Base-by-base conservation (phyloP, 1,284 basidiomycete species). In the Somion occarium region DNA sequence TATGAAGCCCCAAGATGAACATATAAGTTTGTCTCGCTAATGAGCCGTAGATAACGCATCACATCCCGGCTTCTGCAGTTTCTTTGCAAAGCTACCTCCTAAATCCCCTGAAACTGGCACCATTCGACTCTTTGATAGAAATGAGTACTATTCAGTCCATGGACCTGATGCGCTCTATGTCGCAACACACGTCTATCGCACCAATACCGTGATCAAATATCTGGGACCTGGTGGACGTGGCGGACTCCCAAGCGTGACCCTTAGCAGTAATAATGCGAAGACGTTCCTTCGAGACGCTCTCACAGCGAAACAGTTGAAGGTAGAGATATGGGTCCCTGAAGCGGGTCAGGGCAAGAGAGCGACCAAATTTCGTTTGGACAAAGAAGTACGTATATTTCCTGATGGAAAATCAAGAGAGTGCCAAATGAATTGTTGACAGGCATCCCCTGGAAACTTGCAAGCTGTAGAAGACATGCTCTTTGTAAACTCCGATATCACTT, bases 401-500 rank as follows among this genome's bases (percentile, higher is more conserved):
- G 5, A 41, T 9, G 9, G 7, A 41, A 15, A 9, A 41, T 15
- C 19, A 22, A 41, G 5, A 15, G 2, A 15, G n/a, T n/a, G n/a
- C n/a, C n/a, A n/a, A n/a, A n/a, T n/a, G n/a, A n/a, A n/a, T n/a
- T n/a, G n/a, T 38, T 30, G n/a, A 39, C 34, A 91, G 86, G 94
- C 94, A 0, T 95, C 93, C 3, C 97, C 97, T 0, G 97, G 97
- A 47, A 99, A 99, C 66, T 71, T 99, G 9, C 89, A 92, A 63
- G 85, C 89, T 24, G 84, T 99, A 13, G 97, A 99, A 69, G 97
- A 98, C 58, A 73, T 99, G 18, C 78, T 99, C 11, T 99, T 99
- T 66, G 76, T 78, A 22, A 84, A 88, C 59, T 83, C 84, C 5
- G 95, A 98, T 64, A 77, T 98, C 25, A 71, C 87, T 2, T 81